A percentile compares a stretch with the other conserved stretches of the same genome.
phyloP scores from a whole-genome alignment of 257 asterid species.

The Solanum chmielewskii region DNA sequence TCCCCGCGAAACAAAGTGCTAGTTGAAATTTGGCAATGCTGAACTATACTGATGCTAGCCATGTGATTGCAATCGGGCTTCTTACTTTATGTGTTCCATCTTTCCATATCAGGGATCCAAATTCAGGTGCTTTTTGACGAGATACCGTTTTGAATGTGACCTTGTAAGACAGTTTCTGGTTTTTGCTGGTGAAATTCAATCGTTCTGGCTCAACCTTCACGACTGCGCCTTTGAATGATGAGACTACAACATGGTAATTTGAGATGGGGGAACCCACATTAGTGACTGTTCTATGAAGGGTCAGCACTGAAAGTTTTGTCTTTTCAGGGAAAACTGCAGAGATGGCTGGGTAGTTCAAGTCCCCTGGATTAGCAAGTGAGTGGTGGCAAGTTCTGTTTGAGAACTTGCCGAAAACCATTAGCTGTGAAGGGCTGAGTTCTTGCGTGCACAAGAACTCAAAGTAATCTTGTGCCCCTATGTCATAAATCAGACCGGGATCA shows the following conservation, averaged over 20 bases:
- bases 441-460: conserved; percentile 73
- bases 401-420: conserved; percentile 50
- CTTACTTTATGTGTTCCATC: conserved; percentile 60
- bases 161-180: conserved; percentile 46
- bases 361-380: conserved; percentile 33
- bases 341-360: conserved; percentile 75
- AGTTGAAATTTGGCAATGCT: neutral
- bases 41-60: conserved; percentile 52
- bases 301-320: conserved; percentile 9
- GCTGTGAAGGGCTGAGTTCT: conserved; percentile 43
- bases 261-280: conserved; percentile 66
- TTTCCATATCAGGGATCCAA: conserved; percentile 64
- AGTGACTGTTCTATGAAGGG: conserved; percentile 55
- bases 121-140: conserved; percentile 46
- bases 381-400: conserved; percentile 41
- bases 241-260: conserved; percentile 43
- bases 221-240: conserved; percentile 50
- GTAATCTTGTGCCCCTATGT: conserved; percentile 65
- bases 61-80: conserved; percentile 72
- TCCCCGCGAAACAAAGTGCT: neutral
- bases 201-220: conserved; percentile 56
- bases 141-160: conserved; percentile 31
- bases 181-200: conserved; percentile 32
- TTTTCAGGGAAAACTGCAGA: conserved; percentile 55
- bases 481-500: conserved; percentile 72